A percentile compares a stretch with the other conserved stretches of the same genome.
Evolutionary conservation across 2,329 filamentous ascomycete species (phyloP).

Genomic region (Cytospora piceae): DNA sequence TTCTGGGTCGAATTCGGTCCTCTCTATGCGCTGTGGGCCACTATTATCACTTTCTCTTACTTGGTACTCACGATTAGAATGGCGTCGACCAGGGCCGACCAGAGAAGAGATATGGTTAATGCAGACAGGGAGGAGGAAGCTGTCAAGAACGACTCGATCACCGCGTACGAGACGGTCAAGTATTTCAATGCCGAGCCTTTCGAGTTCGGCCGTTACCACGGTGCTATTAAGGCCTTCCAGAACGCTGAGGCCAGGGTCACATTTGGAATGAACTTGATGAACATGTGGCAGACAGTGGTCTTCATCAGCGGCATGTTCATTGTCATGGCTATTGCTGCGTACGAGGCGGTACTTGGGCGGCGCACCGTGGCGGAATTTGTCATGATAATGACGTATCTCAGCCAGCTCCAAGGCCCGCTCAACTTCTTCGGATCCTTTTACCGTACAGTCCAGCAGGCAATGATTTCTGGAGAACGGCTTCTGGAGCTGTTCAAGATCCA

Average conservation of each 20-base stretch:
- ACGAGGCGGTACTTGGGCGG: constrained; percentile 71
- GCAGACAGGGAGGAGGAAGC: constrained; percentile 93
- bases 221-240: constrained; percentile 73
- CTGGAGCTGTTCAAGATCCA: constrained; percentile 95
- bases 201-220: constrained; percentile 74
- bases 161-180: constrained; percentile 95
- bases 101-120: constrained; percentile 92
- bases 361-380: constrained; percentile 74
- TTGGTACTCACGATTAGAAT: constrained; percentile 95
- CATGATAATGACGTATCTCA: constrained; percentile 74
- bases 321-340: constrained; percentile 74
- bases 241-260: constrained; percentile 75
- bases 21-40: constrained; percentile 87
- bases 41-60: constrained; percentile 93
- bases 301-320: constrained; percentile 78
- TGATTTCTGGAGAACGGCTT: constrained; percentile 96
- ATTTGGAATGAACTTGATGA: constrained; percentile 77
- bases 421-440: constrained; percentile 97
- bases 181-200: constrained; percentile 86
- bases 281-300: constrained; percentile 77
- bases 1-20: constrained; percentile 81
- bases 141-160: constrained; percentile 97
- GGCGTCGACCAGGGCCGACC: constrained; percentile 89
- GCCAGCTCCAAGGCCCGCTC: constrained; percentile 77
- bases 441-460: constrained; percentile 89